A percentile compares a stretch with the other conserved stretches of the same genome.
These are phyloP conservation scores for Penicillium bovifimosum DNA, from an alignment of 495 filamentous ascomycete genomes.

Conservation along the genomic window DNA sequence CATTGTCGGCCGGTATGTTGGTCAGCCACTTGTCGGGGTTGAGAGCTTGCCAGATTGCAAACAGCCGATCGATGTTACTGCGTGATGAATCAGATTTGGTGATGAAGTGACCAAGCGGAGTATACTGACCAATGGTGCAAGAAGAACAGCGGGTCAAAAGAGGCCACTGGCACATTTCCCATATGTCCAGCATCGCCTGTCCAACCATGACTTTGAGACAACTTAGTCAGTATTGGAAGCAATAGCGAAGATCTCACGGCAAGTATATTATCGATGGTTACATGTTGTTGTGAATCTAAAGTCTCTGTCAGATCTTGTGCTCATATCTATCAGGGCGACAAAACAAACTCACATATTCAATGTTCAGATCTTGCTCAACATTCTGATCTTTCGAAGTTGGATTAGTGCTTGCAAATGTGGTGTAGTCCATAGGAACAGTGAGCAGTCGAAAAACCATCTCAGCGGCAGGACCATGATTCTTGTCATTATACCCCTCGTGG, in stretches of 20 bases:
- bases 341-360: slow-evolving; percentile 28
- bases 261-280: not conserved
- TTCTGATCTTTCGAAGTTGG: slow-evolving; percentile 4
- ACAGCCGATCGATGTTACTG: slow-evolving; percentile 38
- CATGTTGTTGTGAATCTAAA: slow-evolving; percentile 32
- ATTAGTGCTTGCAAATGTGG: slow-evolving; percentile 32
- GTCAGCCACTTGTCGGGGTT: slow-evolving; percentile 26
- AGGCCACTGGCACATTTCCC: slow-evolving; percentile 30
- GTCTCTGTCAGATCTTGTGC: not conserved
- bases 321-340: not conserved
- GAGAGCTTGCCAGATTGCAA: slow-evolving; percentile 36
- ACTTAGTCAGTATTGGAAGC: not conserved
- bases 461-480: slow-evolving; percentile 4
- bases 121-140: slow-evolving; percentile 26
- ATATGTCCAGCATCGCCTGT: slow-evolving; percentile 40
- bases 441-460: slow-evolving; percentile 9
- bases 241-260: not conserved
- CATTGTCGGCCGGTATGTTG: slow-evolving; percentile 4
- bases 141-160: slow-evolving; percentile 43
- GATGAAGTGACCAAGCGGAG: not conserved
- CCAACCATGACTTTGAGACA: slow-evolving; percentile 19
- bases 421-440: slow-evolving; percentile 4
- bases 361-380: slow-evolving; percentile 22
- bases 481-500: slow-evolving; percentile 1
- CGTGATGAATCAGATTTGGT: not conserved